Evolutionary conservation across 192 early-diverging fungal species (phyloP).

Genomic region (Umbelopsis vinacea): DNA sequence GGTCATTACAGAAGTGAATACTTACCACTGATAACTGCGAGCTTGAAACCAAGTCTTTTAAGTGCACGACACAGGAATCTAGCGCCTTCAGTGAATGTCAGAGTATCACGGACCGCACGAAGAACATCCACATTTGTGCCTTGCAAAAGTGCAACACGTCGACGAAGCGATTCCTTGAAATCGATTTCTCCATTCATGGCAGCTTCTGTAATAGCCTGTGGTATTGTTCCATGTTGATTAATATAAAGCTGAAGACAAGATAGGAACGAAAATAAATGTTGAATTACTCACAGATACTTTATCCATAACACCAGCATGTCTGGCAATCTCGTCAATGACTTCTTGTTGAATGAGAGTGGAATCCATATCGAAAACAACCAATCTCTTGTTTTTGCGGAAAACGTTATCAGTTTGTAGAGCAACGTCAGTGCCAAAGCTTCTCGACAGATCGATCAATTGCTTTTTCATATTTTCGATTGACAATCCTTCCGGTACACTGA

Average conservation of each 20-base stretch:
- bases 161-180: slow-evolving; percentile 90
- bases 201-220: slow-evolving; percentile 87
- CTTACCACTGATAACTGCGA: slow-evolving; percentile 91
- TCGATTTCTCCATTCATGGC: slow-evolving; percentile 99
- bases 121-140: slow-evolving; percentile 85
- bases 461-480: slow-evolving; percentile 71
- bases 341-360: slow-evolving; percentile 98
- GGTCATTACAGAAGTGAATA: not conserved
- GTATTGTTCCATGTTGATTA: not conserved
- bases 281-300: slow-evolving; percentile 74
- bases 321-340: slow-evolving; percentile 98
- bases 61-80: slow-evolving; percentile 87
- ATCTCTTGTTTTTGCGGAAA: slow-evolving; percentile 85
- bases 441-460: slow-evolving; percentile 73
- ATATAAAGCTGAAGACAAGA: not conserved
- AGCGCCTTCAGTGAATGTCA: slow-evolving; percentile 91
- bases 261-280: not conserved
- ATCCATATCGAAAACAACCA: slow-evolving; percentile 99
- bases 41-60: slow-evolving; percentile 91
- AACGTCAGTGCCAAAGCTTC: slow-evolving; percentile 76
- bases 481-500: slow-evolving; percentile 73
- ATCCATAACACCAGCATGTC: slow-evolving; percentile 87
- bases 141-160: slow-evolving; percentile 86
- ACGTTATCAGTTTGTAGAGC: slow-evolving; percentile 89
- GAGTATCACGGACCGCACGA: slow-evolving; percentile 71